Base-by-base conservation (phyloP, 1,284 basidiomycete genomes). In the Sanghuangporus baumii region DNA sequence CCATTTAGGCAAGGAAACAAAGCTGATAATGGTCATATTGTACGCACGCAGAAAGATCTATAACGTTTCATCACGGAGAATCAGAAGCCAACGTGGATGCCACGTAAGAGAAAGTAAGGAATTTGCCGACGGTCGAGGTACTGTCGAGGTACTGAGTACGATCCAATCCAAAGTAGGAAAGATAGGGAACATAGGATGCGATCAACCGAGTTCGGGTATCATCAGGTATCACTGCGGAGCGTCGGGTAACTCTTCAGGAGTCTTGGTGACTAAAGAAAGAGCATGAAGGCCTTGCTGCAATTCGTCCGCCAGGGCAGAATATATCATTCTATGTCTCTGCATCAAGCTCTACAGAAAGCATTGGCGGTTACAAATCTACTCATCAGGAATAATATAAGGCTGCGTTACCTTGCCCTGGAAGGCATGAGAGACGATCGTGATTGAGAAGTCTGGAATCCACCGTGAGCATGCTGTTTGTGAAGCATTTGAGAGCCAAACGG, bases 251-350 rank as follows among this genome's bases (percentile, higher is more conserved):
- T 65, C 63, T 36, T 80, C 79, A 50, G 79, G 76, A 2, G 89
- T 90, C 73, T 82, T 86, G 5, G 90, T 88, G 66, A 84, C 84
- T 67, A 93, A 73, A n/a, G 88, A 88, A 43, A 93, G 75, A 0
- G 91, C 86, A 69, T 93, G 90, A 43, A 93, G 72, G 1, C 89
- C 89, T 65, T 81, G 75, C 36, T 80, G 71, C 51, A 93, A 76
- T 70, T 93, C 89, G 37, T 88, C 85, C 31, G 84, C 79, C 37
- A 93, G 77, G 1, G 84, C 81, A 6, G 81, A 77, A 72, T 91
- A 86, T 59, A 93, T 82, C 78, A 92, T 80, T 55, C 89, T 81
- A 74, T 93, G 90, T 58, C 91, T 82, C 71, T 91, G 87, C 76
- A 92, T 83, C 16, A 86, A 86, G 43, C 74, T 83, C 90, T 91